phyloP scores from a whole-genome alignment of 495 filamentous ascomycete species.

The Cryomyces minteri region DNA sequence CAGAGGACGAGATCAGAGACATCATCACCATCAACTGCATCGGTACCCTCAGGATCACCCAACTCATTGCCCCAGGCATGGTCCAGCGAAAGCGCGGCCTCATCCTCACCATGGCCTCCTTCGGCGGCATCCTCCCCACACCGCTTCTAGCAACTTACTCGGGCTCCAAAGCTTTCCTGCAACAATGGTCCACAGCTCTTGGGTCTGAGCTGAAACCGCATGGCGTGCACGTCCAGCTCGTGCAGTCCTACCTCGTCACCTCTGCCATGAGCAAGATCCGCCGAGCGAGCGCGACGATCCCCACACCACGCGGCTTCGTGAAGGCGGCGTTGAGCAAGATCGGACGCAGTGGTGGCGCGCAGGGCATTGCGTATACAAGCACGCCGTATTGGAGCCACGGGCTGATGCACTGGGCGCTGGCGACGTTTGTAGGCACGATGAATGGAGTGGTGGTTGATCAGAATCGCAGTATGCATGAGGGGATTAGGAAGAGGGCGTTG shows the following conservation, averaged over 20 bases:
- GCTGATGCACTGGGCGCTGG: slow-evolving; percentile 68
- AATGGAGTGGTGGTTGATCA: slow-evolving; percentile 38
- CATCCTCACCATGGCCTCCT: slow-evolving; percentile 93
- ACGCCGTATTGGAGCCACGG: slow-evolving; percentile 90
- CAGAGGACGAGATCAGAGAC: slow-evolving; percentile 56
- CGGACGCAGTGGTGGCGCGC: slow-evolving; percentile 56
- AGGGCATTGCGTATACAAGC: slow-evolving; percentile 57
- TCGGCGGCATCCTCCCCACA: slow-evolving; percentile 77
- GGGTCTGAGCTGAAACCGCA: slow-evolving; percentile 62
- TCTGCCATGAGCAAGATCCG: slow-evolving; percentile 94
- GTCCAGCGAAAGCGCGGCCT: slow-evolving; percentile 63
- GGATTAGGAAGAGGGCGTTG: slow-evolving; percentile 73
- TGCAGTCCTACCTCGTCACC: slow-evolving; percentile 81
- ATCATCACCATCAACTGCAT: slow-evolving; percentile 92
- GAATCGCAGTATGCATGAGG: slow-evolving; percentile 69
- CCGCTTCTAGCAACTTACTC: slow-evolving; percentile 93
- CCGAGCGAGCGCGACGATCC: slow-evolving; percentile 53
- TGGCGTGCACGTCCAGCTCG: slow-evolving; percentile 69
- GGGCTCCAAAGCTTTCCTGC: slow-evolving; percentile 93
- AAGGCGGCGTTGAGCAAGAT: slow-evolving; percentile 61
- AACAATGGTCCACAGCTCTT: slow-evolving; percentile 84
- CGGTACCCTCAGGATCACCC: slow-evolving; percentile 72
- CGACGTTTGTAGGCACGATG: slow-evolving; percentile 48
- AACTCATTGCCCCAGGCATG: slow-evolving; percentile 73
- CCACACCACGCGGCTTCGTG: slow-evolving; percentile 70